Base-by-base conservation (phyloP, 805 yeast species). In the Wickerhamomyces ciferrii region DNA sequence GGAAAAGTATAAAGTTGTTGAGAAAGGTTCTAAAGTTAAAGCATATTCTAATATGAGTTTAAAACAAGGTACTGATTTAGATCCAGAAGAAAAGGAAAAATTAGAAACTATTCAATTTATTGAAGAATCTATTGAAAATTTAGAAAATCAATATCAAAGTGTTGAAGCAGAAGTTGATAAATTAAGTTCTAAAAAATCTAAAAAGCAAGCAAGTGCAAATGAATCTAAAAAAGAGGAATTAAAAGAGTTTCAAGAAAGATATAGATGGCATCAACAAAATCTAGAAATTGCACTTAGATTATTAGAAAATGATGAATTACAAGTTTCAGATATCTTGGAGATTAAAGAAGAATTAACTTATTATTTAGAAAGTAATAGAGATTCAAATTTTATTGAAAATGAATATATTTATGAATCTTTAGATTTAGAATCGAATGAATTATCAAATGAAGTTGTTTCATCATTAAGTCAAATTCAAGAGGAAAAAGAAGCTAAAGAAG, bases 1-100 rank as follows among this genome's bases (percentile, higher is more conserved):
- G 99, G 99, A 92, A 66, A 79, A 89, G 60, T 94, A 92, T 68
- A 94, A 94, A 65, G 91, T 88, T 47, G 87, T 92, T 54, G 99
- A 92, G 63, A 87, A 91, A 65, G 82, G 85, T 47, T 84, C 89
- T 73, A 92, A 92, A 66, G 87, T 94, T 42, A 92, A 92, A 65
- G 97, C 96, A 44, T 92, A 88, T 63, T 83, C 92, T 34, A 89
- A 88, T 60, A 97, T 90, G 63, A 96, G 96, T 1, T 72, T 92
- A 52, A 87, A 87, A 44, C 79, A 80, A 53, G 79, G 80, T 46
- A 75, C 70, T 43, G 72, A 58, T 20, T 35, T 79, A 48, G 92
- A 87, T 60, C 94, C 96, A 2, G 84, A 81, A 52, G 94, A 87
- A 61, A 76, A 81, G 58, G 90, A 87, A 65, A 87, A 84, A 61